Percentiles rank a stretch among this genome's conserved stretches.
Evolutionary conservation across 2,329 filamentous ascomycete species (phyloP).

Genomic region (Colletotrichum orbiculare): DNA sequence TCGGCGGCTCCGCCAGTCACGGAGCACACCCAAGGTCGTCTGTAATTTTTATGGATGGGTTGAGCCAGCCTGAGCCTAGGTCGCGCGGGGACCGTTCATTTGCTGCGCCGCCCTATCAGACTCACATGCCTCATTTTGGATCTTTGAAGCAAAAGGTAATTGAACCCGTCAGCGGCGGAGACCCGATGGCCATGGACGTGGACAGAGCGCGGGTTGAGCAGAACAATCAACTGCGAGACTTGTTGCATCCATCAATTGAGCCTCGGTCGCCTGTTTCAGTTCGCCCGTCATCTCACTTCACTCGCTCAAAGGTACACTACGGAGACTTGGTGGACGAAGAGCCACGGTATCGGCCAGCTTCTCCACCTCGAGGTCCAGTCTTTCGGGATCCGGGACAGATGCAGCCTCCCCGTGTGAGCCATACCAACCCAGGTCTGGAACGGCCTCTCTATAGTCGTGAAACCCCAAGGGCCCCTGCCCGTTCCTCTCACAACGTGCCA

Average conservation of each 20-base stretch:
- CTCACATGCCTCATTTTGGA: slow-evolving; percentile 24
- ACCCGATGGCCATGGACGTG: slow-evolving; percentile 40
- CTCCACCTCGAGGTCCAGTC: slow-evolving; percentile 11
- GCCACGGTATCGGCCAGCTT: slow-evolving; percentile 7
- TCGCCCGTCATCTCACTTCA: slow-evolving; percentile 12
- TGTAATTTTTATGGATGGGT: slow-evolving; percentile 7
- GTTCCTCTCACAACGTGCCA: slow-evolving; percentile 17
- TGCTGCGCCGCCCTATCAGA: slow-evolving; percentile 9
- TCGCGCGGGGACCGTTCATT: slow-evolving; percentile 9
- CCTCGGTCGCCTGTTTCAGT: slow-evolving; percentile 49
- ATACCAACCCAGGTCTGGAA: slow-evolving; percentile 6
- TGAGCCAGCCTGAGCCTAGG: slow-evolving; percentile 40
- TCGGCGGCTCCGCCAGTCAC: slow-evolving; percentile 30
- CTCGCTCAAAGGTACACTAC: slow-evolving; percentile 26
- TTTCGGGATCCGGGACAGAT: slow-evolving; percentile 7
- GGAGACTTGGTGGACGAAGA: slow-evolving; percentile 24
- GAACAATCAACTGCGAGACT: slow-evolving; percentile 50
- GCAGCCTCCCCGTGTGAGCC: slow-evolving; percentile 8
- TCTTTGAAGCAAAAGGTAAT: slow-evolving; percentile 41
- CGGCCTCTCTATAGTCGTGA: slow-evolving; percentile 11
- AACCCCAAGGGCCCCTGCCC: not conserved
- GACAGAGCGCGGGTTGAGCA: slow-evolving; percentile 33
- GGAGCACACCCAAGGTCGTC: slow-evolving; percentile 25
- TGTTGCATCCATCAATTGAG: slow-evolving; percentile 60
- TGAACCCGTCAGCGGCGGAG: slow-evolving; percentile 37